Base-by-base conservation (phyloP, 371 early-diverging fungal genomes). In the Mucor circinelloides region DNA sequence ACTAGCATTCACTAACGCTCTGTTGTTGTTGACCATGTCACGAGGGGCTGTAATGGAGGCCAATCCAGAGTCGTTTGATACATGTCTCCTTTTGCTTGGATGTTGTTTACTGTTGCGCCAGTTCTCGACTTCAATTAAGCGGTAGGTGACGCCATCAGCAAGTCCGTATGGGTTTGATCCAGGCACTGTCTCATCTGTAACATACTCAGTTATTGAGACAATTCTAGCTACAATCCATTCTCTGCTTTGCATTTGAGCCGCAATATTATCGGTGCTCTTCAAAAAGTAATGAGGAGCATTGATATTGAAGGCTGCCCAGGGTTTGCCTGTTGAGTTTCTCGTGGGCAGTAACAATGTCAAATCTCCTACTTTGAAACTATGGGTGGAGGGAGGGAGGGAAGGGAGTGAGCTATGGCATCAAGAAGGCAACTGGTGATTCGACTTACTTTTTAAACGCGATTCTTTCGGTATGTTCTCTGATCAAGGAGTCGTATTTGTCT, bases 271-370 rank as follows among this genome's bases (percentile, higher is more conserved):
- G 0, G 85, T 83, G 42, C 81, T 74, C 27, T 82, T 77, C 73
- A 93, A 75, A 68, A 91, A 93, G 67, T 88, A 90, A 69, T 93
- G 88, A 5, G 94, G 94, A 2, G 88, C 80, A 64, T 87, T 87
- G 69, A 92, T 87, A 56, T 93, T 91, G 78, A 93, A 93, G 0
- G 94, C 94, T 0, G 90, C 90, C 93, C 94, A 93, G 0, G 90
- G 85, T 40, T 84, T 88, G n/a, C 89, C 87, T 32, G 83, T 78
- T 0, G 89, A 86, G 63, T 92, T 89, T 7, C 91, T 78, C 6
- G 92, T 91, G 0, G 94, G 94, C 19, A 92, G 75, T 66, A 94
- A 92, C 15, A 94, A 70, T 8, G 88, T 90, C 25, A 94, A 72
- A 64, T 93, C 93, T 19, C 89, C 87, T 9, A 82, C 82, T 77